Evolutionary conservation across 257 asterid species (phyloP), one percentile per base, ranked within the genome.

Genomic region (Solanum chaucha): DNA sequence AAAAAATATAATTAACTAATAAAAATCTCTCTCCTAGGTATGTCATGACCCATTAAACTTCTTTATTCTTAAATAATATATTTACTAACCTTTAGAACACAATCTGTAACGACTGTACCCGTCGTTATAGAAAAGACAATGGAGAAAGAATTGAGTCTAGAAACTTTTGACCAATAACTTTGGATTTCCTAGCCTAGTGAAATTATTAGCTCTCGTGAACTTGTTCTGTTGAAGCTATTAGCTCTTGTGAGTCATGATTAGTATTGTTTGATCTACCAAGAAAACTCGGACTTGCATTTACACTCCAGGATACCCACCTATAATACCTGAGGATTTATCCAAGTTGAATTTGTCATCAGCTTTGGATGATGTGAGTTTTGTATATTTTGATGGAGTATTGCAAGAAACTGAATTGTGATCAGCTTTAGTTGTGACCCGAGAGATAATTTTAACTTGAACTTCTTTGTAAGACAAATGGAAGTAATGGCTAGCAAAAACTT

Each of bases 221-320:
- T 24, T 77, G 24, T 41, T 77, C 64, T 41, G 5, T 24, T 41
- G 22, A 24, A 77, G 2, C 61, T 11, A 35, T 70, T 35, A 36
- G 14, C 82, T 87, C 36, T 77, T 8, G 12, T 77, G 48, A 41
- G 48, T 41, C 48, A 0, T 10, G 61, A 41, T 77, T 77, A 24
- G 55, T 41, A 13, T 48, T 87, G 36, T 81, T 17, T 89, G 86
- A 87, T 78, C 58, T 90, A 89, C 88, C 95, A 97, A 98, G 95
- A 95, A 92, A 92, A 97, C 98, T 71, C 94, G 98, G 44, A 97
- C 99, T 38, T 97, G 99, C 82, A 95, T 97, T 91, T 98, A 95
- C 89, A 94, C 98, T 86, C 99, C 98, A 15, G 98, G 99, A 89
- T 83, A 89, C 91, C 99, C 99, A 68, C 98, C 98, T 70, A 89